Percentiles rank a stretch among this genome's conserved stretches.
phyloP scores from a whole-genome alignment of 2,329 filamentous ascomycete genomes.

The Colletotrichum acutatum region DNA sequence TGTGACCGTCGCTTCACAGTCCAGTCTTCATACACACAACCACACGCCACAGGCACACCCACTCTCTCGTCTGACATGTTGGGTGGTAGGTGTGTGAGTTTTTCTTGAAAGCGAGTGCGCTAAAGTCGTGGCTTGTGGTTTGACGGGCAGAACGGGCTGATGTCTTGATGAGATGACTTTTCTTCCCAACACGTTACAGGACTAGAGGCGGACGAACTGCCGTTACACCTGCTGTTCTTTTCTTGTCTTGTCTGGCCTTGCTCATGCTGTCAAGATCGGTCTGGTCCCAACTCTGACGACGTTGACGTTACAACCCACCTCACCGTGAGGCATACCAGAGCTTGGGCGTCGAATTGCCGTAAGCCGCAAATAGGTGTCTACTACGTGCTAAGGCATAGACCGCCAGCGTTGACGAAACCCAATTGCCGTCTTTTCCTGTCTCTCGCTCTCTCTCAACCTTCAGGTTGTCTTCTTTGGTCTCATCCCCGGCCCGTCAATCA shows the following conservation, averaged over 20 bases:
- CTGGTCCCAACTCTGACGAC: neutral
- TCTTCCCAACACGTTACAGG: neutral
- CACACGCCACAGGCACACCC: neutral
- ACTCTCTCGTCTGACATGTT: neutral
- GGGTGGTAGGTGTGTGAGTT: neutral
- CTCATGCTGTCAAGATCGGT: slow-evolving; percentile 2
- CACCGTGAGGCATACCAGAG: neutral
- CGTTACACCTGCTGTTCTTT: slow-evolving; percentile 17
- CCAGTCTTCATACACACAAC: neutral
- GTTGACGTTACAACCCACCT: neutral
- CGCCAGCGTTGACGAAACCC: slow-evolving; percentile 2
- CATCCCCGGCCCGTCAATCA: slow-evolving; percentile 24
- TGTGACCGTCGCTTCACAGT: neutral
- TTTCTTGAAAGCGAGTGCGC: neutral
- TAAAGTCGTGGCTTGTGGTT: neutral
- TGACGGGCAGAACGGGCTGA: slow-evolving; percentile 5
- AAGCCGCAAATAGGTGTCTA: neutral
- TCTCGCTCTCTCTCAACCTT: neutral
- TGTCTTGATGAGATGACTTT: slow-evolving; percentile 22
- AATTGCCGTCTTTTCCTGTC: neutral
- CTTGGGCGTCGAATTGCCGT: neutral
- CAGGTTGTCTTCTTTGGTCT: neutral
- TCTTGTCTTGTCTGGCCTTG: neutral
- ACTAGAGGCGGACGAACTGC: slow-evolving; percentile 20
- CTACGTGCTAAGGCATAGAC: neutral